These are phyloP conservation scores for Stagonosporopsis tanaceti DNA, from an alignment of 2,329 filamentous ascomycete genomes.

Conservation along the genomic window DNA sequence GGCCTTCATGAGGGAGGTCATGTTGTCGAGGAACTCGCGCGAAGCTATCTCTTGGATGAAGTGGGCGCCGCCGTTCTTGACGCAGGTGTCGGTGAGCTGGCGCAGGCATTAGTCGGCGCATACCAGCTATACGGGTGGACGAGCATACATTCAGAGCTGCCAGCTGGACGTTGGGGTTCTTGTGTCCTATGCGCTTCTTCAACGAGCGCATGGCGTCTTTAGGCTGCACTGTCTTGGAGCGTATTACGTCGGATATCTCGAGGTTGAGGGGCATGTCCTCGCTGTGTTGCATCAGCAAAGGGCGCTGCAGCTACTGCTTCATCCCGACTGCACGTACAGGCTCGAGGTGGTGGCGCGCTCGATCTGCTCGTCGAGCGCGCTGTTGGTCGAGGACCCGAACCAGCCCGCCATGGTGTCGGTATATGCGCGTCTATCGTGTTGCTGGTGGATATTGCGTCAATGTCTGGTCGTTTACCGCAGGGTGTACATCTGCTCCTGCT, in stretches of 20 bases:
- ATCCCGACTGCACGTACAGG: slow-evolving; percentile 64
- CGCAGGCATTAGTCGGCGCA: slow-evolving; percentile 19
- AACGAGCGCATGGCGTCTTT: slow-evolving; percentile 98
- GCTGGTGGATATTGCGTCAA: background rate
- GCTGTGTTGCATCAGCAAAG: slow-evolving; percentile 55
- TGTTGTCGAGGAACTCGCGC: slow-evolving; percentile 97
- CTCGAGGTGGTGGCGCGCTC: slow-evolving; percentile 94
- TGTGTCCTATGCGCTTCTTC: slow-evolving; percentile 93
- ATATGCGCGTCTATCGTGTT: background rate
- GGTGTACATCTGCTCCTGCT: slow-evolving; percentile 2
- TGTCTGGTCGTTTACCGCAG: background rate
- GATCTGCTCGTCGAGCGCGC: slow-evolving; percentile 94
- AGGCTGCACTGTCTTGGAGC: slow-evolving; percentile 95
- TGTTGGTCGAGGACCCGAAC: slow-evolving; percentile 84
- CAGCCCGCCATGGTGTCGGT: slow-evolving; percentile 81
- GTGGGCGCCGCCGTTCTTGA: slow-evolving; percentile 96
- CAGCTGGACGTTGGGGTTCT: slow-evolving; percentile 96
- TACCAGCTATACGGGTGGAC: slow-evolving; percentile 20
- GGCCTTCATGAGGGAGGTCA: slow-evolving; percentile 87
- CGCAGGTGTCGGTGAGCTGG: slow-evolving; percentile 93
- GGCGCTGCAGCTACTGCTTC: background rate
- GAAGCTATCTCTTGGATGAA: slow-evolving; percentile 96
- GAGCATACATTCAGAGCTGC: slow-evolving; percentile 82
- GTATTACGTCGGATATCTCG: slow-evolving; percentile 96
- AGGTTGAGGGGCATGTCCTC: slow-evolving; percentile 98